A percentile compares a stretch with the other conserved stretches of the same genome.
Evolutionary conservation across 2,329 filamentous ascomycete genomes (phyloP).

Genomic region (Sporothrix mexicana): DNA sequence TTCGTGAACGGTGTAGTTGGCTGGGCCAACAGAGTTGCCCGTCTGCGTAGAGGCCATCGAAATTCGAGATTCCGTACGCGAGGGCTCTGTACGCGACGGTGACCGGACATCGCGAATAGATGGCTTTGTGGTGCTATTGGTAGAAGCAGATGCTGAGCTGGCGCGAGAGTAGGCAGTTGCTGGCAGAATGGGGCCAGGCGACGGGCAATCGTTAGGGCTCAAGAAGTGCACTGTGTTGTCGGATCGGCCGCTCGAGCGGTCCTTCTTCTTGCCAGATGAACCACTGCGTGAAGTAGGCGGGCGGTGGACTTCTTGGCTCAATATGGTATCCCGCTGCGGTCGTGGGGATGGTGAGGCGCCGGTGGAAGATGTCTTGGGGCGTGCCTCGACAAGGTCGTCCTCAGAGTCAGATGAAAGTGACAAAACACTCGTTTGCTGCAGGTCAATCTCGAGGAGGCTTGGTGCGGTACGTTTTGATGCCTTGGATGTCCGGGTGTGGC

Average conservation of each 20-base stretch:
- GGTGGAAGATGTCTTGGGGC: conserved; percentile 43
- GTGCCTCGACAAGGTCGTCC: conserved; percentile 48
- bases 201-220: background rate
- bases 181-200: background rate
- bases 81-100: conserved; percentile 40
- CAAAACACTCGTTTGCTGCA: conserved; percentile 61
- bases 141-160: conserved; percentile 42
- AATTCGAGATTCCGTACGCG: conserved; percentile 44
- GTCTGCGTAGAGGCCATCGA: conserved; percentile 38
- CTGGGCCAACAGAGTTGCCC: background rate
- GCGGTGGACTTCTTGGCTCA: background rate
- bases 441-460: conserved; percentile 58
- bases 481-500: conserved; percentile 61
- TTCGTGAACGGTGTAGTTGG: conserved; percentile 43
- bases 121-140: conserved; percentile 31
- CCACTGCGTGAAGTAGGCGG: background rate
- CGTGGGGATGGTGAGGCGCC: background rate
- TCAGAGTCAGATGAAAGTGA: conserved; percentile 65
- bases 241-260: conserved; percentile 21
- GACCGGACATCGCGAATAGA: conserved; percentile 34
- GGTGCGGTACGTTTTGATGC: conserved; percentile 56
- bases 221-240: conserved; percentile 17
- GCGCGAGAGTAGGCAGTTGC: conserved; percentile 39
- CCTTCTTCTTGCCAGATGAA: conserved; percentile 9
- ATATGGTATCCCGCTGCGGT: background rate